A percentile compares a stretch with the other conserved stretches of the same genome.
phyloP scores from a whole-genome alignment of 73 alveolate genomes.

The Blepharisma japonicum region DNA sequence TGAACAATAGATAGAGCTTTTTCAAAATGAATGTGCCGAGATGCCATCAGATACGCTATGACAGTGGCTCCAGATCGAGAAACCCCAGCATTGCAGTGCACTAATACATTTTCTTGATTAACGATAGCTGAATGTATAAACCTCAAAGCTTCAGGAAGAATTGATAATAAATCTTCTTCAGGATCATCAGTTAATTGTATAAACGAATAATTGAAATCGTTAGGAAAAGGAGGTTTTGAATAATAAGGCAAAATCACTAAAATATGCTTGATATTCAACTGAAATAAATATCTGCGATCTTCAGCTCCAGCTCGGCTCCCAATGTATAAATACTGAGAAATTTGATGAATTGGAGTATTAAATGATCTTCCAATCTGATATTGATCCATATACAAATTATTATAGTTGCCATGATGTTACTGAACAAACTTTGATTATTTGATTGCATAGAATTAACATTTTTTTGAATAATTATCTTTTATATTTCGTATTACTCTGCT shows the following conservation, averaged over 20 bases:
- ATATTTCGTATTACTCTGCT: no score
- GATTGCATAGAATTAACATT: no score
- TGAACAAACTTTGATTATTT: no score
- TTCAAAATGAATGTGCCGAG: slow-evolving; percentile 29
- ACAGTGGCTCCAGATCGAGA: not conserved
- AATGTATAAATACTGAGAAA: not conserved
- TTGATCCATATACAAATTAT: no score
- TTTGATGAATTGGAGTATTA: not conserved
- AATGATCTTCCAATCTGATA: no score
- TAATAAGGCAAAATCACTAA: not conserved
- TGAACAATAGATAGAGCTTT: slow-evolving; percentile 33
- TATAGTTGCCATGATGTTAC: no score
- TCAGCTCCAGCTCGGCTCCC: not conserved
- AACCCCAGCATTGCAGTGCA: slow-evolving; percentile 13
- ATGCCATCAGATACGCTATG: slow-evolving; percentile 23
- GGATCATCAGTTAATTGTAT: not conserved
- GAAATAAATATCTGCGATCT: not conserved
- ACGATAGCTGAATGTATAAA: slow-evolving; percentile 17
- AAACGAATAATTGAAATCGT: not conserved
- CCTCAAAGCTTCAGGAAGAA: not conserved
- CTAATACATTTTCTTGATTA: not conserved
- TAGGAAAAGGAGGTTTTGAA: not conserved
- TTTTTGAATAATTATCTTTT: no score
- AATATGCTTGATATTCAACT: not conserved
- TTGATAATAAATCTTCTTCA: not conserved